A percentile compares a stretch with the other conserved stretches of the same genome.
phyloP scores from a whole-genome alignment of 176 grass and related monocot genomes.

The Raddia guianensis region DNA sequence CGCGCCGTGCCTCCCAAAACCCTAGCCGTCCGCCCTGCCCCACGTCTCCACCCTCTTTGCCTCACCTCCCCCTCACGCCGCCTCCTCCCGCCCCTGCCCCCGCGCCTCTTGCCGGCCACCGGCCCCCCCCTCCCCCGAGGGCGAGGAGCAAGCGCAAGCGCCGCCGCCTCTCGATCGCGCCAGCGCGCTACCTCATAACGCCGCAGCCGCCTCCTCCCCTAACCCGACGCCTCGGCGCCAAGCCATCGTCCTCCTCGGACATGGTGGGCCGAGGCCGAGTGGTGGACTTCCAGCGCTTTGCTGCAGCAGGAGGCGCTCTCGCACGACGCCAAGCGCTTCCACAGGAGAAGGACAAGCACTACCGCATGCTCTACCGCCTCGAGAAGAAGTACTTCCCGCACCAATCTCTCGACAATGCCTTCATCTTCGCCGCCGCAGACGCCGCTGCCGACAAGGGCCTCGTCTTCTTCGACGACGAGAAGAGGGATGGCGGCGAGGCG shows the following conservation, averaged over 20 bases:
- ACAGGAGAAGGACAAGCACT: constrained; percentile 99
- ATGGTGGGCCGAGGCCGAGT: constrained; percentile 74
- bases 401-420: constrained; percentile 92
- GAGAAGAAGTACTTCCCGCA: constrained; percentile 98
- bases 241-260: constrained; percentile 41
- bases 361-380: constrained; percentile 91
- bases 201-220: constrained; percentile 42
- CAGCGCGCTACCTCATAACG: constrained; percentile 64
- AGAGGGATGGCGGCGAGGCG: not conserved
- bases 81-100: too few relatives aligned
- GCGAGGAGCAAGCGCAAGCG: constrained; percentile 2
- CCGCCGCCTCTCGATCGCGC: constrained; percentile 45
- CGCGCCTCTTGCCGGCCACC: constrained; percentile 17
- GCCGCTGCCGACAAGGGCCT: constrained; percentile 55
- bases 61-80: too few relatives aligned
- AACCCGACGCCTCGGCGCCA: constrained; percentile 40
- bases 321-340: constrained; percentile 86
- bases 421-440: constrained; percentile 50
- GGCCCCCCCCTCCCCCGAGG: not conserved
- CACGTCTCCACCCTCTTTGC: too few relatives aligned
- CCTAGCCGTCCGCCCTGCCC: too few relatives aligned
- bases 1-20: too few relatives aligned
- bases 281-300: constrained; percentile 83
- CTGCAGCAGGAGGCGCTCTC: constrained; percentile 96
- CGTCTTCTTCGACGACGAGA: constrained; percentile 84